phyloP scores from a whole-genome alignment of 2,329 filamentous ascomycete species.

The Dryadomyces sulphureus region DNA sequence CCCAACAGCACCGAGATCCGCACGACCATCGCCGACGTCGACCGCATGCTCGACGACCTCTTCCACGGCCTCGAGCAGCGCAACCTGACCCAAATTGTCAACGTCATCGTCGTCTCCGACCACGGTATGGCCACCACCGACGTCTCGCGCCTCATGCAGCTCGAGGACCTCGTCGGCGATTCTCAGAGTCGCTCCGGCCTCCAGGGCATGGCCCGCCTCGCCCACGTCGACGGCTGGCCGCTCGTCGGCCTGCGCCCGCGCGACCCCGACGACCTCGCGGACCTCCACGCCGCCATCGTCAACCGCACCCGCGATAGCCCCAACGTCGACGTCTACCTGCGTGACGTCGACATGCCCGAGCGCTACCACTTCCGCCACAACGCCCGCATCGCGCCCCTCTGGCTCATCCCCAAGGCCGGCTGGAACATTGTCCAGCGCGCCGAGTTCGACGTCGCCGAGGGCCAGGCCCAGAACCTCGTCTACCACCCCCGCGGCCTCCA shows the following conservation, averaged over 20 bases:
- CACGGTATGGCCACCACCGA: slow-evolving; percentile 97
- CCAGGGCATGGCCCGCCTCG: slow-evolving; percentile 42
- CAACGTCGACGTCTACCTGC: slow-evolving; percentile 75
- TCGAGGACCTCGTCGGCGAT: slow-evolving; percentile 72
- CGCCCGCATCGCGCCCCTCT: slow-evolving; percentile 79
- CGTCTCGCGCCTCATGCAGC: slow-evolving; percentile 62
- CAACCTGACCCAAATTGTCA: slow-evolving; percentile 81
- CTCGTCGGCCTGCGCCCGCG: slow-evolving; percentile 78
- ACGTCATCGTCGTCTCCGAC: slow-evolving; percentile 90
- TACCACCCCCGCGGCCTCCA: slow-evolving; percentile 80
- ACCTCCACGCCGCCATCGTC: slow-evolving; percentile 48
- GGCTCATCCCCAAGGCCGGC: slow-evolving; percentile 83
- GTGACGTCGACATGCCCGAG: slow-evolving; percentile 76
- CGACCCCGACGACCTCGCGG: slow-evolving; percentile 46
- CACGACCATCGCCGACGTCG: slow-evolving; percentile 61
- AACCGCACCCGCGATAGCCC: slow-evolving; percentile 45
- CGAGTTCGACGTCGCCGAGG: slow-evolving; percentile 63
- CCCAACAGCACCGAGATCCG: slow-evolving; percentile 91
- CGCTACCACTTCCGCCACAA: slow-evolving; percentile 86
- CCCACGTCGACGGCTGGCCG: slow-evolving; percentile 88
- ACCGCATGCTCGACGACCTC: slow-evolving; percentile 65
- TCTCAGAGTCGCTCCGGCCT: background rate
- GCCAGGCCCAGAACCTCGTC: slow-evolving; percentile 42
- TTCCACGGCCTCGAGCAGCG: slow-evolving; percentile 63
- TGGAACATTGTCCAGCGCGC: slow-evolving; percentile 78